phyloP scores from a whole-genome alignment of 352 stramenopile species.

The Phytophthora ohioensis region DNA sequence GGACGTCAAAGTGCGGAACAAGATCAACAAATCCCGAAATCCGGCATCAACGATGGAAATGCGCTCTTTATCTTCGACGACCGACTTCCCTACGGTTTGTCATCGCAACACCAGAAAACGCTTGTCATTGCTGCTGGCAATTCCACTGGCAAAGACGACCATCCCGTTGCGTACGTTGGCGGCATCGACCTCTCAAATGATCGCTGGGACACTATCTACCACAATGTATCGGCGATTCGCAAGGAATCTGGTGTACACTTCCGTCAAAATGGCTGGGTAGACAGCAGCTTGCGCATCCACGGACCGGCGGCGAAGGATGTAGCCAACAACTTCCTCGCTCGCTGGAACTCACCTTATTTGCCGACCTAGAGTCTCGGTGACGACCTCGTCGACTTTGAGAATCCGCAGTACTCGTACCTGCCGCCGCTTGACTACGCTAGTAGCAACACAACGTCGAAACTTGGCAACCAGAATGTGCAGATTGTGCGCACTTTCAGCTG shows the following conservation, averaged over 20 bases:
- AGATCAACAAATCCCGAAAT: conserved; percentile 45
- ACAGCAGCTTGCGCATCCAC: conserved; percentile 53
- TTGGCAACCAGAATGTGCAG: conserved; percentile 49
- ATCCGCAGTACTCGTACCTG: conserved; percentile 42
- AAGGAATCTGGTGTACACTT: conserved; percentile 38
- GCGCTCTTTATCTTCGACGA: conserved; percentile 60
- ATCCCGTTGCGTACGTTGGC: conserved; percentile 53
- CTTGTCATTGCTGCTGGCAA: conserved; percentile 35
- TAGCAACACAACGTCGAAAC: conserved; percentile 22
- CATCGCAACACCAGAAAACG: conserved; percentile 63
- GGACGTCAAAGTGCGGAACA: conserved; percentile 50
- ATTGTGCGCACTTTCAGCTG: conserved; percentile 69
- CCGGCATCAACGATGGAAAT: conserved; percentile 28
- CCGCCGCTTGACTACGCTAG: conserved; percentile 20
- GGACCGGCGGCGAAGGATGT: conserved; percentile 59
- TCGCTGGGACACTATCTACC: conserved; percentile 65
- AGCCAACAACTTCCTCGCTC: conserved; percentile 55
- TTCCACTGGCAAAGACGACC: conserved; percentile 9
- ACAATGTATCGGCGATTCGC: conserved; percentile 52
- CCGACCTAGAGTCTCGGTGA: conserved; percentile 36
- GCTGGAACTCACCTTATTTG: conserved; percentile 57
- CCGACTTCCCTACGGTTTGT: conserved; percentile 42
- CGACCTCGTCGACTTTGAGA: conserved; percentile 58
- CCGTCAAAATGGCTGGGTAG: conserved; percentile 58
- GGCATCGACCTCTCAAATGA: conserved; percentile 61